Evolutionary conservation across 441 rosid genomes (phyloP), one percentile per base, ranked within the genome.

Genomic region (Jatropha podagrica): DNA sequence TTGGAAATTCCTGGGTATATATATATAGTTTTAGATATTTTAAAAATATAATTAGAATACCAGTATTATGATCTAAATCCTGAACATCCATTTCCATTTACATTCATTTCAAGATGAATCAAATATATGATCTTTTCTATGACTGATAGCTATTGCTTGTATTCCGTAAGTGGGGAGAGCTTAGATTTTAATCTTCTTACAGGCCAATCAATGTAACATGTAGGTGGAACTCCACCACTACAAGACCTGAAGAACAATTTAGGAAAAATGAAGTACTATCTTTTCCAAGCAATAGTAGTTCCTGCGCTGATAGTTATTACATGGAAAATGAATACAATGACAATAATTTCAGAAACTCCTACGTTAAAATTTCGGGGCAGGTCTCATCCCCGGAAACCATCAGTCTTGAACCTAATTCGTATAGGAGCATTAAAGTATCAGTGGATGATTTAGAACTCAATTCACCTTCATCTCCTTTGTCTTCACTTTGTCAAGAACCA

Each of bases 201-300:
- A 90, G 97, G 88, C 96, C 97, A 54, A 88, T 95, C 68, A 91
- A 91, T 73, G 91, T 90, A 54, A 94, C 95, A 65, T 68, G 86
- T 69, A 85, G 96, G 86, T 88, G 94, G 96, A 89, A 82, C 82
- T 86, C 91, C 15, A 55, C 74, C 54, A 78, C 80, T 56, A 38
- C 71, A 74, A 71, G 67, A 67, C 83, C 82, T 23, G 85, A 83
- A 12, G 83, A 85, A 13, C 82, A 79, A 48, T 51, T 73, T 20
- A 84, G 74, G 79, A 81, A 85, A 69, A 84, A 79, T 55, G 81
- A 75, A 54, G 72, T 76, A 11, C 81, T 88, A 26, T 79, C 85
- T 69, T 82, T 87, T 75, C 81, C 83, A 4, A 71, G 78, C 74
- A 81, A 74, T 60, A 52, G 54, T 3, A 71, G 81, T 48, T 78